Evolutionary conservation across 169 alveolate species (phyloP), one percentile per base, ranked within the genome.

Genomic region (Theileria annulata): DNA sequence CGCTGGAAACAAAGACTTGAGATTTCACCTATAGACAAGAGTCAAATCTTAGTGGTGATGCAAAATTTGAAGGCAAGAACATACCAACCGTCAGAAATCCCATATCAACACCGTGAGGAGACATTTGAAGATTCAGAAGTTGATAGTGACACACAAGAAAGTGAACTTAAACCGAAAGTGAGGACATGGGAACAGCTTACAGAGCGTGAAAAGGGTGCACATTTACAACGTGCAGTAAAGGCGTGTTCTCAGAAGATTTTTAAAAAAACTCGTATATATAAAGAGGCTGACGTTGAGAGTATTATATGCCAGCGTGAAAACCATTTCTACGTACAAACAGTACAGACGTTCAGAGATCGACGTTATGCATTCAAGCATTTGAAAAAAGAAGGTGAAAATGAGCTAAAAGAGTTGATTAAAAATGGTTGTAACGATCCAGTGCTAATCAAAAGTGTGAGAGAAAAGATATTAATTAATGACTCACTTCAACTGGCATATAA

Each of bases 401-500:
- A 71, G 81, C 84, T 90, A 66, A 88, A 95, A 86, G 78, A 91
- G 92, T 75, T 88, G 69, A 37, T 93, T 77, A 91, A 87, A 62
- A 95, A 96, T 1, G 88, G 85, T 31, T 77, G 87, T 48, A 88
- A 86, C 13, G 94, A 94, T 71, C 68, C 89, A 30, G 83, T 93
- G 30, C 91, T 87, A 63, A 87, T 89, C 37, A 94, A 95, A 83
- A 98, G 94, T 76, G 95, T 96, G 17, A 94, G 94, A 48, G 97
- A 96, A 74, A 78, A 93, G 48, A 92, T 93, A 71, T 93, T 94
- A 75, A 85, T 97, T 69, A 96, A 95, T 92, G 99, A 97, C 85
- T 96, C 99, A 10, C 91, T 97, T 25, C 98, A 98, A 88, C 90
- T 98, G 73, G 99, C 99, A 15, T 99, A 98, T 93, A 98, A 98